A percentile compares a stretch with the other conserved stretches of the same genome.
Conservation (phyloP, 108 stramenopile species). For the Ochromonas danica region DNA sequence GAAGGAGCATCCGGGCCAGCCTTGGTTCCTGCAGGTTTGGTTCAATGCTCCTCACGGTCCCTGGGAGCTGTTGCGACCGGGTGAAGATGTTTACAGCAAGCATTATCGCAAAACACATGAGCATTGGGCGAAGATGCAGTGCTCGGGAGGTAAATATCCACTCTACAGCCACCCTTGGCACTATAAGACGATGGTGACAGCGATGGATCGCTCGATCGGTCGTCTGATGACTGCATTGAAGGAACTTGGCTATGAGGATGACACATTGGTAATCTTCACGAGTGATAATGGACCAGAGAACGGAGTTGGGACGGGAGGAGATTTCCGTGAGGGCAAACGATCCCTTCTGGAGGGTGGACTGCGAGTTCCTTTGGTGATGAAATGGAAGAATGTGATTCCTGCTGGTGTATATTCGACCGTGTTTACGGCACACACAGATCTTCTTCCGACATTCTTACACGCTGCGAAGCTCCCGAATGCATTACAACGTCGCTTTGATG, state of each 20-base stretch:
- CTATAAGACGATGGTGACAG: constrained; percentile 59
- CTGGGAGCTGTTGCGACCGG: not conserved
- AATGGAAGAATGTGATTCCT: constrained; percentile 10
- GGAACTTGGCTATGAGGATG: constrained; percentile 39
- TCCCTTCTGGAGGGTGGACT: constrained; percentile 17
- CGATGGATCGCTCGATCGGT: constrained; percentile 55
- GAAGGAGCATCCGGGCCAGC: not conserved
- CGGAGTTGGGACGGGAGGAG: constrained; percentile 13
- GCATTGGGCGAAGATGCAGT: not conserved
- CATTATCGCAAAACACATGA: not conserved
- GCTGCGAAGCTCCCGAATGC: not conserved
- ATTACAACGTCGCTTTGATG: not conserved
- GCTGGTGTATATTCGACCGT: not conserved
- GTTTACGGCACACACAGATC: not conserved
- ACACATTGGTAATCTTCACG: constrained; percentile 58
- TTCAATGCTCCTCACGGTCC: constrained; percentile 9
- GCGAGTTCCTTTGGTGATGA: not conserved
- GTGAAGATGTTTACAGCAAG: not conserved
- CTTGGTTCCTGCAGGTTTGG: not conserved
- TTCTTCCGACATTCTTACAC: not conserved
- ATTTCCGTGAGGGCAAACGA: not conserved
- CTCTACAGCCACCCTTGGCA: constrained; percentile 31
- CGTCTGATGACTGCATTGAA: constrained; percentile 45
- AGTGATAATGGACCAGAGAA: constrained; percentile 66
- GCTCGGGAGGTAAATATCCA: not conserved